phyloP scores from a whole-genome alignment of 495 filamentous ascomycete species.

The Jackrogersella minutella region DNA sequence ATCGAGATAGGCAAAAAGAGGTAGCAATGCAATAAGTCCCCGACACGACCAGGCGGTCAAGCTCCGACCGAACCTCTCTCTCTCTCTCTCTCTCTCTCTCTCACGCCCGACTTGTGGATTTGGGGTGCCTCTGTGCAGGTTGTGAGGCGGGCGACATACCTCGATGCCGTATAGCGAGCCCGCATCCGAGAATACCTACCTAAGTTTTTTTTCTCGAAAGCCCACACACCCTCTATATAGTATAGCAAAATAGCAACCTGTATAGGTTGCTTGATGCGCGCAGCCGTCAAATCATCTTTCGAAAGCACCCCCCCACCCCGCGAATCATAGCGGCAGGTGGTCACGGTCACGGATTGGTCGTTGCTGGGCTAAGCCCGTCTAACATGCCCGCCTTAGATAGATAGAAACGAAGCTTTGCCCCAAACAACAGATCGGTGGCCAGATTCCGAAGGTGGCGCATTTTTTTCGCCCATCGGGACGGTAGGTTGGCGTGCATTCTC shows the following conservation, averaged over 20 bases:
- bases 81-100: too few relatives aligned
- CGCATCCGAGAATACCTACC: constrained; percentile 3
- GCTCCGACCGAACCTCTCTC: background rate
- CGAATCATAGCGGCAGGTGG: constrained; percentile 10
- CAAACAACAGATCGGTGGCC: constrained; percentile 21
- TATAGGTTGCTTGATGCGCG: too few relatives aligned
- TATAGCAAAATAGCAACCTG: too few relatives aligned
- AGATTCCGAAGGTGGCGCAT: constrained; percentile 33
- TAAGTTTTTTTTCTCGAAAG: too few relatives aligned
- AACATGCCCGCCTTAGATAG: constrained; percentile 7
- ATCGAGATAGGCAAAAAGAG: background rate
- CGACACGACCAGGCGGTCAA: constrained; percentile 1
- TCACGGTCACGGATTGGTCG: constrained; percentile 24
- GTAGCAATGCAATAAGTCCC: background rate
- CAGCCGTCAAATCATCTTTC: constrained; percentile 20
- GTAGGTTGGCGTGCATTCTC: constrained; percentile 14
- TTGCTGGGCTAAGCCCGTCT: constrained; percentile 10
- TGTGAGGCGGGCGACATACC: background rate
- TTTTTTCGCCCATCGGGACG: constrained; percentile 17
- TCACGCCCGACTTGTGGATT: background rate
- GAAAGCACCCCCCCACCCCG: constrained; percentile 12
- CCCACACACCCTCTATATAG: too few relatives aligned
- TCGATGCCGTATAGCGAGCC: constrained; percentile 19
- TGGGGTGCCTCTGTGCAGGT: background rate
- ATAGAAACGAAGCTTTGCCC: constrained; percentile 1